phyloP scores from a whole-genome alignment of 495 filamentous ascomycete species.

The Penicillium subrubescens region DNA sequence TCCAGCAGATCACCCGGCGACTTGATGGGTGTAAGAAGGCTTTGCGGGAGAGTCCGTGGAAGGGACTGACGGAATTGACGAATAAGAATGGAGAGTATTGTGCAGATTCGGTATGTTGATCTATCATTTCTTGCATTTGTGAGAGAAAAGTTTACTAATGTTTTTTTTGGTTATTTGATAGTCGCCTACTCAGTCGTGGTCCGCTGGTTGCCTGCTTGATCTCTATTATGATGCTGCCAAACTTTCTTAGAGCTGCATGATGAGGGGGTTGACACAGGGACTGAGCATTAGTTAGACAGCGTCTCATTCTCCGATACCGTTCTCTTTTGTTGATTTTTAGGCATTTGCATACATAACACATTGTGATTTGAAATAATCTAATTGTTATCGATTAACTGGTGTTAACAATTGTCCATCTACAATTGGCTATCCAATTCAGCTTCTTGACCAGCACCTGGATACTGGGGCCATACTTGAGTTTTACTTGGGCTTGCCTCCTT shows the following conservation, averaged over 20 bases:
- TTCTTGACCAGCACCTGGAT: background rate
- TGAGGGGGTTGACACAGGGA: background rate
- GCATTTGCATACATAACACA: background rate
- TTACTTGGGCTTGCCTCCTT: background rate
- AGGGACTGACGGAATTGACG: constrained; percentile 89
- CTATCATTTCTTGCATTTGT: background rate
- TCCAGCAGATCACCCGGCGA: constrained; percentile 88
- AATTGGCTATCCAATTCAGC: too few relatives aligned
- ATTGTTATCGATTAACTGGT: background rate
- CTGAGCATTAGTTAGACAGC: constrained; percentile 12
- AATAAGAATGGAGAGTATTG: constrained; percentile 85
- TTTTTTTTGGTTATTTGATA: constrained; percentile 25
- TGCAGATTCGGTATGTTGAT: constrained; percentile 74
- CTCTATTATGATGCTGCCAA: constrained; percentile 83
- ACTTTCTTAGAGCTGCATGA: constrained; percentile 21
- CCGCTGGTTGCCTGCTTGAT: constrained; percentile 89
- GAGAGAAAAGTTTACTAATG: constrained; percentile 11
- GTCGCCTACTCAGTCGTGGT: constrained; percentile 96
- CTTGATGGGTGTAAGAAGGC: constrained; percentile 80
- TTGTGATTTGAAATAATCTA: background rate
- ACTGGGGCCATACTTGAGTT: background rate
- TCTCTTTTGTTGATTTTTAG: background rate
- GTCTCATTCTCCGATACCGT: constrained; percentile 3
- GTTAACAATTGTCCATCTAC: too few relatives aligned
- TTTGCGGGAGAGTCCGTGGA: constrained; percentile 79